These are phyloP conservation scores for Aschersonia sp. DNA, from an alignment of 2,329 filamentous ascomycete species.

Conservation along the genomic window DNA sequence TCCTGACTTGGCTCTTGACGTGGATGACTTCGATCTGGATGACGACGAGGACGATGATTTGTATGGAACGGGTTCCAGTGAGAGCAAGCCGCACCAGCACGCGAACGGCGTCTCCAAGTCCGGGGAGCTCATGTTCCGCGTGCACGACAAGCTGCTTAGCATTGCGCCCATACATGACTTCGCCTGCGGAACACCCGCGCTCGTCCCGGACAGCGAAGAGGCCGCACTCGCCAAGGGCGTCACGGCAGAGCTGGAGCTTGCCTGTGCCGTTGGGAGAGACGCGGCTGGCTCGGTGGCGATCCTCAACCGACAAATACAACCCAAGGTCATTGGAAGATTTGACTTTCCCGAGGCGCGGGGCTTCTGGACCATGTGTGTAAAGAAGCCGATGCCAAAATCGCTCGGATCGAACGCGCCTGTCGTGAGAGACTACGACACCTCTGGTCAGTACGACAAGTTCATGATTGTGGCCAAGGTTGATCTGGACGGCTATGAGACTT, in stretches of 20 bases:
- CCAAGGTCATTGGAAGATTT: conserved; percentile 53
- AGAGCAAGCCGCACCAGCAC: conserved; percentile 32
- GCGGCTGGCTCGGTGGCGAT: conserved; percentile 56
- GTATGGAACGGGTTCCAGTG: conserved; percentile 49
- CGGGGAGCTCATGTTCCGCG: conserved; percentile 56
- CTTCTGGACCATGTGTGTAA: conserved; percentile 68
- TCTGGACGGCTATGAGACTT: conserved; percentile 56
- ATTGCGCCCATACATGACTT: conserved; percentile 69
- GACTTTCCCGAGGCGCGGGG: conserved; percentile 59
- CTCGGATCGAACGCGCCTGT: conserved; percentile 34
- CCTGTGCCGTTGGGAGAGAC: conserved; percentile 48
- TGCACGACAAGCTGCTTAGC: conserved; percentile 65
- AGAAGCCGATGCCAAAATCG: conserved; percentile 49
- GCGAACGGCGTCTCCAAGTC: conserved; percentile 29
- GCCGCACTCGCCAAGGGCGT: conserved; percentile 27
- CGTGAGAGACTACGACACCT: conserved; percentile 39
- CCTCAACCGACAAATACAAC: conserved; percentile 64
- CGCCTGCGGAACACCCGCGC: conserved; percentile 46
- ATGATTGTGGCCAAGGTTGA: conserved; percentile 69
- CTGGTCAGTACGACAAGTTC: conserved; percentile 58
- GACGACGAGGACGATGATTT: conserved; percentile 52
- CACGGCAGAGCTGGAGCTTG: conserved; percentile 42
- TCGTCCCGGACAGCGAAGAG: conserved; percentile 28
- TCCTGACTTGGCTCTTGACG: conserved; percentile 32
- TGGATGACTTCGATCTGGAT: conserved; percentile 36